Evolutionary conservation across 2,329 filamentous ascomycete genomes (phyloP).

Genomic region (Ascochyta clinopodiicola): DNA sequence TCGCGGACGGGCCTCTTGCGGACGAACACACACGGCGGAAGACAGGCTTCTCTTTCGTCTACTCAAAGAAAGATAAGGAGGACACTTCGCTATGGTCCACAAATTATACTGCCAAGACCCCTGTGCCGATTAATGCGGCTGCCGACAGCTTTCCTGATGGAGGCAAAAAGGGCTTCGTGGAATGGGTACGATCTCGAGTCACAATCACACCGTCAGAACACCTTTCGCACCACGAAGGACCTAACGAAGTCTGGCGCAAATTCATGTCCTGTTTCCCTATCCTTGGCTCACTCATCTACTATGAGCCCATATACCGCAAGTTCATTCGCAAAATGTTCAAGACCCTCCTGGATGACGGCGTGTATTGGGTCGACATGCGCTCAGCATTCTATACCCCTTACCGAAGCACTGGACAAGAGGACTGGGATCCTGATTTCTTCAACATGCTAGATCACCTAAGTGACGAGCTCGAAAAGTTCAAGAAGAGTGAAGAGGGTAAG

Average conservation of each 20-base stretch:
- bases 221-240: slow-evolving; percentile 79
- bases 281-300: slow-evolving; percentile 77
- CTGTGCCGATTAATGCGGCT: slow-evolving; percentile 65
- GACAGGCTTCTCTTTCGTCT: slow-evolving; percentile 65
- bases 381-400: slow-evolving; percentile 77
- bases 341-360: slow-evolving; percentile 78
- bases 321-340: slow-evolving; percentile 76
- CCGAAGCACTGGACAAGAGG: slow-evolving; percentile 68
- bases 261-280: slow-evolving; percentile 78
- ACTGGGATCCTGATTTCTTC: slow-evolving; percentile 70
- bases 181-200: slow-evolving; percentile 77
- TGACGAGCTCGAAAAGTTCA: slow-evolving; percentile 81
- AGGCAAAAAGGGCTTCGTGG: slow-evolving; percentile 73
- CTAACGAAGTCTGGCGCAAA: slow-evolving; percentile 84
- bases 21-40: slow-evolving; percentile 61
- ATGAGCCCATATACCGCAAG: slow-evolving; percentile 85
- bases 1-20: slow-evolving; percentile 63
- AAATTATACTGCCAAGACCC: slow-evolving; percentile 65
- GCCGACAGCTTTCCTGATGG: slow-evolving; percentile 78
- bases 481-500: slow-evolving; percentile 71
- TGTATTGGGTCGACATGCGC: slow-evolving; percentile 84
- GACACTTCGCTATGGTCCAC: slow-evolving; percentile 68
- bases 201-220: slow-evolving; percentile 76
- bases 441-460: slow-evolving; percentile 75
- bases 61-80: slow-evolving; percentile 50